Evolutionary conservation across 805 yeast genomes (phyloP), one percentile per base, ranked within the genome.

Genomic region (Yarrowia sp.): DNA sequence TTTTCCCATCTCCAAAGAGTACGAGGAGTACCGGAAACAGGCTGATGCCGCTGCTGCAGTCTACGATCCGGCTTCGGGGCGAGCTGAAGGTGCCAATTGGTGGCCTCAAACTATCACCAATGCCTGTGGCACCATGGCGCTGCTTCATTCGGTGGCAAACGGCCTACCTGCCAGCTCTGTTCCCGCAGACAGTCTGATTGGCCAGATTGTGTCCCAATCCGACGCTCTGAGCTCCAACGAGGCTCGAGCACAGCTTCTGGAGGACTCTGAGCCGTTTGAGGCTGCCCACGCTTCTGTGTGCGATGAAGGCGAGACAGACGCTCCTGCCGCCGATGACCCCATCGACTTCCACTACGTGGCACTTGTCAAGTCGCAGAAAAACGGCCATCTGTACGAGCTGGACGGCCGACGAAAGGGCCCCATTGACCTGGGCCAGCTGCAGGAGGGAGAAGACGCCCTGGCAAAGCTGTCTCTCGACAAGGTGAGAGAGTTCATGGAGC

Each of bases 61-160:
- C 48, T 79, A 78, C 54, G 65, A 70, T 21, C 68, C 72, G 6
- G 46, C 69, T 6, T 67, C 66, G 66, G 24, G 17, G 4, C 35
- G 43, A 14, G 72, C 67, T 67, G 76, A 70, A 7, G 70, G 75
- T 11, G 78, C 85, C 16, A 68, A 81, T n/a, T 95, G 98, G 98
- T 84, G 86, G 70, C 85, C 84, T 69, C 99, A 93, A 71, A 85
- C 92, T 0, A 84, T 95, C 17, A 84, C 83, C 67, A 93, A 93
- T 73, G 96, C 96, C 0, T 93, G 99, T 77, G 99, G 99, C 5
- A 81, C 96, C 33, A 90, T 89, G 75, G 98, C 97, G 0, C 74
- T 95, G 51, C 77, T 93, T 22, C 98, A 93, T 70, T 79, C 86
- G 0, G 69, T 83, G 9, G 74, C 81, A 44, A 75, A 81, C 52